These are phyloP conservation scores for Alternaria sp. DNA, from an alignment of 2,329 filamentous ascomycete genomes.

Conservation along the genomic window DNA sequence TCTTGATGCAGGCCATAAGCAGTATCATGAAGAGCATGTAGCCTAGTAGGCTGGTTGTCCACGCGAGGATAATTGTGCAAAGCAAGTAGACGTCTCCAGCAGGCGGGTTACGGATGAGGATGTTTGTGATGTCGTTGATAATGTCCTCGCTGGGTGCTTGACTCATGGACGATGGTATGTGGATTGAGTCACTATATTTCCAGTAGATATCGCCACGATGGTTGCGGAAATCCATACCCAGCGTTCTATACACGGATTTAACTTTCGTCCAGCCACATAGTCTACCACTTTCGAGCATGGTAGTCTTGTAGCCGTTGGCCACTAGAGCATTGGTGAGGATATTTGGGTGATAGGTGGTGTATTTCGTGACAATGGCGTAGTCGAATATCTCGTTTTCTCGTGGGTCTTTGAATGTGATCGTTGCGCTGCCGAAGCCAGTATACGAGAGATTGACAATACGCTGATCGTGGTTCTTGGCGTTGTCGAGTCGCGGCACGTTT, in stretches of 20 bases:
- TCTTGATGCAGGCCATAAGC: conserved; percentile 3
- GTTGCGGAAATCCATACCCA: not conserved
- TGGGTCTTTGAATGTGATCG: not conserved
- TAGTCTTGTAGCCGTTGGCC: not conserved
- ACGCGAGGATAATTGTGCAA: not conserved
- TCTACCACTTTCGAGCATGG: not conserved
- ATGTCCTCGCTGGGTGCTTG: not conserved
- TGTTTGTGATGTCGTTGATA: not conserved
- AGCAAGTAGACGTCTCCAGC: not conserved
- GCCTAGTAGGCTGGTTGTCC: not conserved
- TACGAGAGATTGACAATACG: not conserved
- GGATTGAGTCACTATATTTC: conserved; percentile 2
- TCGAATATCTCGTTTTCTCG: not conserved
- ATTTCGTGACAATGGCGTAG: conserved; percentile 13
- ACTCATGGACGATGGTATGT: not conserved
- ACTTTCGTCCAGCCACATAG: conserved; percentile 16
- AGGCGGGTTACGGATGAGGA: not conserved
- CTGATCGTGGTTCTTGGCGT: not conserved
- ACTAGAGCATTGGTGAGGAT: conserved; percentile 9
- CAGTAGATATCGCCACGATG: conserved; percentile 21
- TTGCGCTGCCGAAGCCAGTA: not conserved
- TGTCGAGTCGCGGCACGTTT: not conserved
- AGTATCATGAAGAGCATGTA: conserved; percentile 1
- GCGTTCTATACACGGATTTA: not conserved
- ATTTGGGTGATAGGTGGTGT: conserved; percentile 12